These are phyloP conservation scores for Nepenthes mirabilis DNA, from an alignment of 148 eudicot genomes.

Conservation along the genomic window DNA sequence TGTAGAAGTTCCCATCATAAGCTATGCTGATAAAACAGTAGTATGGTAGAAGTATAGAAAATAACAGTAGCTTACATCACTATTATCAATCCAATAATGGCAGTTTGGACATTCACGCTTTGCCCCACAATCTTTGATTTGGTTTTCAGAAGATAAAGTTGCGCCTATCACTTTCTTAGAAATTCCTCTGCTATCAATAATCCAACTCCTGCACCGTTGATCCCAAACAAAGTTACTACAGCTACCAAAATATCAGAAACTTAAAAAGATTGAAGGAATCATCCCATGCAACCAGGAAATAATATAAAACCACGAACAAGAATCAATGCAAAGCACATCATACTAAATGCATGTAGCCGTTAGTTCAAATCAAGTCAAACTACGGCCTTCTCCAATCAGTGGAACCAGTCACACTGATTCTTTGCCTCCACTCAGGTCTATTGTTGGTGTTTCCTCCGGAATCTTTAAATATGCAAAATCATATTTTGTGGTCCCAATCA, in stretches of 20 bases:
- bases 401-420: too few relatives aligned
- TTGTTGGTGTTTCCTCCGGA: too few relatives aligned
- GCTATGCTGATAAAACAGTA: background rate
- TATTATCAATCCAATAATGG: constrained; percentile 53
- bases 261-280: too few relatives aligned
- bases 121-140: constrained; percentile 68
- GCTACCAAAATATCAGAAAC: background rate
- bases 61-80: constrained; percentile 46
- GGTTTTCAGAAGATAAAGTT: constrained; percentile 22
- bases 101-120: constrained; percentile 77
- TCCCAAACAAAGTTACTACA: background rate
- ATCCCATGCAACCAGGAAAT: too few relatives aligned
- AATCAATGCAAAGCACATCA: too few relatives aligned
- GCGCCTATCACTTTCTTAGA: constrained; percentile 68
- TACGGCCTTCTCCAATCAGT: too few relatives aligned
- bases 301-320: too few relatives aligned
- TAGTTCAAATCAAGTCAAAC: too few relatives aligned
- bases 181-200: constrained; percentile 55
- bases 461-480: too few relatives aligned
- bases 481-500: too few relatives aligned
- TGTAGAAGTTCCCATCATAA: background rate
- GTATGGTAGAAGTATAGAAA: background rate
- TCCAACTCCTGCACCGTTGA: constrained; percentile 55
- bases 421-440: too few relatives aligned
- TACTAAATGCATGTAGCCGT: too few relatives aligned